A percentile compares a stretch with the other conserved stretches of the same genome.
Evolutionary conservation across 1,284 basidiomycete species (phyloP).

Genomic region (Porogramme epimiltina): DNA sequence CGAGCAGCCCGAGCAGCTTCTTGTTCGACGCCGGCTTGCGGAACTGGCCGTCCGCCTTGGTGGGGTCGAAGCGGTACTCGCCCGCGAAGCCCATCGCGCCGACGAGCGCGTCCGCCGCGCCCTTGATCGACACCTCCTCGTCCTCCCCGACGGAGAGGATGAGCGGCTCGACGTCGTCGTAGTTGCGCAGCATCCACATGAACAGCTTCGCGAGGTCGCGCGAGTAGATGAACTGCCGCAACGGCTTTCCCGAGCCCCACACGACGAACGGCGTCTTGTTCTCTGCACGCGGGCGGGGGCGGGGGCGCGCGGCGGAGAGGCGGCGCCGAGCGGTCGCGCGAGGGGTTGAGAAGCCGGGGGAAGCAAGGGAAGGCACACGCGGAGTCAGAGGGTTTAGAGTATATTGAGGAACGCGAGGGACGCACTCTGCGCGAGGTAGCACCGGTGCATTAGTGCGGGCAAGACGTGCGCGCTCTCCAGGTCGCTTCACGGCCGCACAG

Average conservation of each 20-base stretch:
- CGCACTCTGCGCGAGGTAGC: conserved; percentile 83
- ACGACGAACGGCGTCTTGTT: conserved; percentile 82
- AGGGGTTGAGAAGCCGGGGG: not conserved
- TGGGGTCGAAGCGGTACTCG: conserved; percentile 72
- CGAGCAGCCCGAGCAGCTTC: conserved; percentile 72
- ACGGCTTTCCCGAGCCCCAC: conserved; percentile 83
- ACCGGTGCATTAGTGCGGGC: conserved; percentile 87
- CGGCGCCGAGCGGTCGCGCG: not conserved
- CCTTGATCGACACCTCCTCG: conserved; percentile 87
- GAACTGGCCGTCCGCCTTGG: conserved; percentile 83
- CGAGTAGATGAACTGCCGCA: conserved; percentile 95
- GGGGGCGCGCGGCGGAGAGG: not conserved
- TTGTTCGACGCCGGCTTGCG: conserved; percentile 93
- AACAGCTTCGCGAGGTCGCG: conserved; percentile 89
- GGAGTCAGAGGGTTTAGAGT: not conserved
- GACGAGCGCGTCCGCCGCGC: conserved; percentile 84
- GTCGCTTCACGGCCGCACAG: conserved; percentile 54
- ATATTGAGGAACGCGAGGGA: not conserved
- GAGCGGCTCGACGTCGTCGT: conserved; percentile 86
- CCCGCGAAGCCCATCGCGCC: conserved; percentile 76
- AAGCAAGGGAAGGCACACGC: not conserved
- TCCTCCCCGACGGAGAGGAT: conserved; percentile 87
- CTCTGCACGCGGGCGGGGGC: conserved; percentile 47
- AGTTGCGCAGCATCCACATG: conserved; percentile 89
- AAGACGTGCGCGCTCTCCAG: conserved; percentile 91